A percentile compares a stretch with the other conserved stretches of the same genome.
Evolutionary conservation across 148 eudicot genomes (phyloP).

Genomic region (Cornus suecica): DNA sequence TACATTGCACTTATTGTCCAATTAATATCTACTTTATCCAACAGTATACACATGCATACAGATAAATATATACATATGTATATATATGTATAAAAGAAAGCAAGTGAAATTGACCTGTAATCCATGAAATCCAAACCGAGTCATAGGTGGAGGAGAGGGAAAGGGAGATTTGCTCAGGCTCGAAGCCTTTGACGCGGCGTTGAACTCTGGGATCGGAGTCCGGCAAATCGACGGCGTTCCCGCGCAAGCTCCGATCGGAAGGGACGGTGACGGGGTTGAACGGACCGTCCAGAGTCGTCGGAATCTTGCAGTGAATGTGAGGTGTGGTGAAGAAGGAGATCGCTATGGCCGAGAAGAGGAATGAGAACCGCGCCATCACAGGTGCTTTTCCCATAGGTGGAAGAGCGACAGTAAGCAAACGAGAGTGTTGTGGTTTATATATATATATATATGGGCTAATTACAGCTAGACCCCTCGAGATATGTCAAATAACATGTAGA

Average conservation of each 20-base stretch:
- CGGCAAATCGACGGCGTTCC: conserved; percentile 80
- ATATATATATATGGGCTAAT: no score
- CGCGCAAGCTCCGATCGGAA: conserved; percentile 63
- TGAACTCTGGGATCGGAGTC: conserved; percentile 72
- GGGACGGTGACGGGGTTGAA: conserved; percentile 72
- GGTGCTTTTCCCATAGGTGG: no score
- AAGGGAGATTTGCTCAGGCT: conserved; percentile 86
- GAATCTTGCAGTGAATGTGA: conserved; percentile 30
- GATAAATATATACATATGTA: no score
- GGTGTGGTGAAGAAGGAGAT: conserved; percentile 7
- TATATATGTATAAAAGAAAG: no score
- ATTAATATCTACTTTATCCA: background rate
- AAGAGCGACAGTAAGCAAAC: no score
- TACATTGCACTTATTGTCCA: background rate
- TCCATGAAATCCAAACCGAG: conserved; percentile 96
- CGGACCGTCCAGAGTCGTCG: conserved; percentile 88
- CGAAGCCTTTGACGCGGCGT: conserved; percentile 54
- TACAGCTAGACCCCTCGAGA: no score
- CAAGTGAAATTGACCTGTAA: conserved; percentile 53
- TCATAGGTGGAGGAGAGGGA: conserved; percentile 66
- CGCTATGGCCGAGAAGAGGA: background rate
- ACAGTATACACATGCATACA: no score
- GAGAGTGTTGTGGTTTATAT: no score
- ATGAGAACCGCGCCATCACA: background rate
- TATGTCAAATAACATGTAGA: no score